Percentiles rank a stretch among this genome's conserved stretches.
phyloP scores from a whole-genome alignment of 73 alveolate species.

The Tetrahymena thermophila region DNA sequence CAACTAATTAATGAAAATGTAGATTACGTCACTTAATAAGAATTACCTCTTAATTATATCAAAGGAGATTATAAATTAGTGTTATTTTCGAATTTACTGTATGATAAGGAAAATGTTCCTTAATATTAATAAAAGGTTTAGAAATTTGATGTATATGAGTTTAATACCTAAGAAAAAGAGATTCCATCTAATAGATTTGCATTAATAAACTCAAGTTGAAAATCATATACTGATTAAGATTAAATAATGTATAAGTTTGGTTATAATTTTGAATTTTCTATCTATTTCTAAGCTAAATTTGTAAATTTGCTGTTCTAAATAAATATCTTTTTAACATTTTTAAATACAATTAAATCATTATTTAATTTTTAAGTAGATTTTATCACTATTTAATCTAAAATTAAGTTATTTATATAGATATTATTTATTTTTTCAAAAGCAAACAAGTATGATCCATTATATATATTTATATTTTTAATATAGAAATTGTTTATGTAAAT shows the following conservation, averaged over 20 bases:
- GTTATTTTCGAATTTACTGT: not conserved
- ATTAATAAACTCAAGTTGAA: not conserved
- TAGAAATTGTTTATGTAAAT: not conserved
- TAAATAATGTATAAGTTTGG: not conserved
- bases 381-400: not conserved
- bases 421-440: not conserved
- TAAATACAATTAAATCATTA: not conserved
- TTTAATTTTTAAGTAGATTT: not conserved
- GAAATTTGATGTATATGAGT: not conserved
- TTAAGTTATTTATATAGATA: not conserved
- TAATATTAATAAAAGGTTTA: not conserved
- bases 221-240: not conserved
- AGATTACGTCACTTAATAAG: not conserved
- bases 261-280: not conserved
- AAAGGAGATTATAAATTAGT: not conserved
- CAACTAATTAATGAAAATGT: not conserved
- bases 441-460: not conserved
- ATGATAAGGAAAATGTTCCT: not conserved
- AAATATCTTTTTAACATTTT: not conserved
- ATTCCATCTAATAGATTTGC: not conserved
- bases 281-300: not conserved
- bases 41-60: not conserved
- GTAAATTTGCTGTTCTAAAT: not conserved
- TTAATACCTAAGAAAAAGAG: not conserved
- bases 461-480: not conserved